Evolutionary conservation across 2,329 filamentous ascomycete genomes (phyloP), one percentile per base, ranked within the genome.

Genomic region (Fusarium subglutinans): DNA sequence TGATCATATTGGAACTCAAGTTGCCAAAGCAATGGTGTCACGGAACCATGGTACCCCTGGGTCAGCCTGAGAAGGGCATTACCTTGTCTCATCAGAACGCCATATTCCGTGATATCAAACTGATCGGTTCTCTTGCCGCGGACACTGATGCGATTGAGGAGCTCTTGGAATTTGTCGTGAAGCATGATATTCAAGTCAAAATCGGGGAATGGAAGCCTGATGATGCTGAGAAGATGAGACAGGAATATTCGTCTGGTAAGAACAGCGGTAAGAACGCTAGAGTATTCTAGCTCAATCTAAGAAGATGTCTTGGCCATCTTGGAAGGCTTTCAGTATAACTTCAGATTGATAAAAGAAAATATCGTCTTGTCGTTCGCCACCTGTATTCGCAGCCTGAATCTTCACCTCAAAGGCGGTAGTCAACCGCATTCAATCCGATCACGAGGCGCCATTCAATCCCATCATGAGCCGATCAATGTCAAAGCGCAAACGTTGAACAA

Each of bases 21-120:
- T 54, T 26, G 44, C 54, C 12, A 66, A 70, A 24, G 50, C 66
- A 14, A 70, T 70, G 66, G 60, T 70, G 12, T 2, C 67, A 69
- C 12, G 47, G 65, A 13, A 70, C 65, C 4, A 69, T 69, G 53
- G 58, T 70, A 4, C 59, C 56, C 3, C 33, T 70, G 1, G 67
- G 59, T 8, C 67, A 70, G 5, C 65, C 67, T 13, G 67, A 69
- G 4, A 50, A 59, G 2, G 53, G 59, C 10, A 65, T 65, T 5
- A 56, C 58, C 0, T 3, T 70, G 6, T 59, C 67, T 8, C 59
- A 70, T 20, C 53, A 48, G 3, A 64, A 69, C 5, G n/a, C 47
- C 2, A 69, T 70, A 1, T 70, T 64, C 5, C 24, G 59, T 1
- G 59, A 65, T 33, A 33, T 70, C 4, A 70, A 55, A 2, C 28